Base-by-base conservation (phyloP, 192 early-diverging fungal species). In the Borealophlyctis nickersoniae region DNA sequence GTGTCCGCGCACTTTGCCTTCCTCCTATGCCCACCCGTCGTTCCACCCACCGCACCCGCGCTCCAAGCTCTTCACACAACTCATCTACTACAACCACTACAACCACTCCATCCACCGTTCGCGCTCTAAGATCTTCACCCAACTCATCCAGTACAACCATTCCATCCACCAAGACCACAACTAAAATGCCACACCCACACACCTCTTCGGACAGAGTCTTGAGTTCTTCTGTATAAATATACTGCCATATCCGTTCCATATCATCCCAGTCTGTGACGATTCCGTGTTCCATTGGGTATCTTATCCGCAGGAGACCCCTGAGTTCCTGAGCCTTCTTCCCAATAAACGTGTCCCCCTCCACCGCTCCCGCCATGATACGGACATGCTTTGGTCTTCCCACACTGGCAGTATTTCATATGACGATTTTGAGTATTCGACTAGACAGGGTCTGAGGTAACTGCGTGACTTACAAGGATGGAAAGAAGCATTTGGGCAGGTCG, bases 211-310 rank as follows among this genome's bases (percentile, higher is more conserved):
- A 88, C 22, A 92, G 73, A 1, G 88, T 95, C 74, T 96, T 95
- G 23, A 99, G 87, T 76, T 99, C 96, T 60, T 99, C 95, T 51
- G 85, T 86, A 76, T 99, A 99, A 49, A 99, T 88, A 70, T 95
- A 89, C 65, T 93, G 87, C 96, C 96, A 99, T 56, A 99, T 95
- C 59, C 85, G 80, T 76, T 99, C 96, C 95, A 99, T 98, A 72
- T 99, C 96, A 55, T 89, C 89, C 96, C 96, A 99, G 78, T 98
- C 90, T 27, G 88, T 92, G 22, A 99, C 92, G 62, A 99, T 86
- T 24, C 96, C 96, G 67, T 99, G 95, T 76, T 96, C 91, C 72
- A 99, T 88, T 30, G 96, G 96, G 60, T 99, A 98, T 73, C 83
- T 90, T 70, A 99, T 89, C 62, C 87, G 87, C 49, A 99, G 79